Evolutionary conservation across 2,329 filamentous ascomycete genomes (phyloP).

Genomic region (Xylogone sp.): DNA sequence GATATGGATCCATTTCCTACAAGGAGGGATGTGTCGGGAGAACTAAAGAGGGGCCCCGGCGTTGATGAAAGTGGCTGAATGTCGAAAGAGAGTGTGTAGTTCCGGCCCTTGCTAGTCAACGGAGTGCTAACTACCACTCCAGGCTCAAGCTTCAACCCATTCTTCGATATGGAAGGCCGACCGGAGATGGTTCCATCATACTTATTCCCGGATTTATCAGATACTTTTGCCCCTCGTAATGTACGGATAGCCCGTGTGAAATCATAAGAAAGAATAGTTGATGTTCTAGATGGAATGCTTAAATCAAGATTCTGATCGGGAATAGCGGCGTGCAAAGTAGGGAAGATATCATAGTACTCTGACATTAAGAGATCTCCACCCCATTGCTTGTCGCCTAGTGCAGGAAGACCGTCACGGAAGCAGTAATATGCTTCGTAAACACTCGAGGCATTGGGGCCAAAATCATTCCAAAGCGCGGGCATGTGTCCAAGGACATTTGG

Average conservation of each 20-base stretch:
- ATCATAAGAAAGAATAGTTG: slow-evolving; percentile 33
- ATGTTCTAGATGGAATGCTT: slow-evolving; percentile 30
- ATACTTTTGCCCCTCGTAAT: slow-evolving; percentile 16
- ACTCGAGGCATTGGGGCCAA: slow-evolving; percentile 45
- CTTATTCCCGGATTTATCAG: slow-evolving; percentile 35
- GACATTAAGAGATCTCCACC: slow-evolving; percentile 39
- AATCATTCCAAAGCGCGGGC: slow-evolving; percentile 51
- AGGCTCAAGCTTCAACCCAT: slow-evolving; percentile 27
- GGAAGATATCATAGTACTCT: slow-evolving; percentile 36
- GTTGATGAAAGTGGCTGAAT: slow-evolving; percentile 29
- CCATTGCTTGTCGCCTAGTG: slow-evolving; percentile 51
- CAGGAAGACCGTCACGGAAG: slow-evolving; percentile 45
- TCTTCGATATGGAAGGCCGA: slow-evolving; percentile 30
- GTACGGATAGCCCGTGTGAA: slow-evolving; percentile 14
- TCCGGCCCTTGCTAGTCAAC: slow-evolving; percentile 48
- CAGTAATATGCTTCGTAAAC: slow-evolving; percentile 50
- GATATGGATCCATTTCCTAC: slow-evolving; percentile 28
- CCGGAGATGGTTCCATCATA: slow-evolving; percentile 33
- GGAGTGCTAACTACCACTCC: slow-evolving; percentile 43
- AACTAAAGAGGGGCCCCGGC: slow-evolving; percentile 38
- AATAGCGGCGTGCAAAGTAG: slow-evolving; percentile 33
- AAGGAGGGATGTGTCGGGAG: slow-evolving; percentile 38
- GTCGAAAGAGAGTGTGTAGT: slow-evolving; percentile 50
- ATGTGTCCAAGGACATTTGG: slow-evolving; percentile 44
- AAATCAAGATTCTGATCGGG: slow-evolving; percentile 49